These are phyloP conservation scores for Annulohypoxylon maeteangense DNA, from an alignment of 495 filamentous ascomycete genomes.

Conservation along the genomic window DNA sequence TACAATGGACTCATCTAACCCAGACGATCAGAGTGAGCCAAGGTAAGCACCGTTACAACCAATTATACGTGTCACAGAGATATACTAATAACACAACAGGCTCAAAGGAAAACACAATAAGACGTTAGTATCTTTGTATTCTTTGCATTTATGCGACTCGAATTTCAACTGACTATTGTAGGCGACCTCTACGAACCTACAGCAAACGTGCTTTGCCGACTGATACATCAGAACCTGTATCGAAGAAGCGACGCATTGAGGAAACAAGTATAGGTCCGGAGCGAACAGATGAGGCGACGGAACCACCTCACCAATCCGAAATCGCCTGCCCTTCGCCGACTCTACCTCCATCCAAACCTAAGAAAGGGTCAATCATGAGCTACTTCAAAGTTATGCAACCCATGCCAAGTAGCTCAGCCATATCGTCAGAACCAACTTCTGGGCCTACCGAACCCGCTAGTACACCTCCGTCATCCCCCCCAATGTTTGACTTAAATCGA, in stretches of 20 bases:
- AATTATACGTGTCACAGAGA: neutral
- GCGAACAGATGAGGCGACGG: neutral
- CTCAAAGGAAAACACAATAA: conserved; percentile 1
- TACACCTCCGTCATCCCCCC: conserved; percentile 49
- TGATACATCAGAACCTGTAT: conserved; percentile 23
- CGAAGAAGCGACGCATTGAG: conserved; percentile 34
- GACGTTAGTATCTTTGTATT: conserved; percentile 12
- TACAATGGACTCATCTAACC: conserved; percentile 10
- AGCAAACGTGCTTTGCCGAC: conserved; percentile 46
- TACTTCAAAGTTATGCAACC: conserved; percentile 53
- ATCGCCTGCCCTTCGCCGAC: conserved; percentile 16
- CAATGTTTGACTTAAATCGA: neutral
- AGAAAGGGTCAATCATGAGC: conserved; percentile 53
- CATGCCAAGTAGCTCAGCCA: conserved; percentile 18
- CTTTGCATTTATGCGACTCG: neutral
- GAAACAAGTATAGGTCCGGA: neutral
- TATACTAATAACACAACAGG: conserved; percentile 4
- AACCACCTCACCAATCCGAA: neutral
- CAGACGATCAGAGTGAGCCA: neutral
- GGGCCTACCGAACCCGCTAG: conserved; percentile 21
- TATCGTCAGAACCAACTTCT: conserved; percentile 28
- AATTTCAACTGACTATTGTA: conserved; percentile 28
- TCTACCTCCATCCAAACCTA: conserved; percentile 26
- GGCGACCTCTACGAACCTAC: conserved; percentile 57
- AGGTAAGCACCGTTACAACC: conserved; percentile 9